phyloP scores from a whole-genome alignment of 805 yeast genomes.

The Barnettozyma sp. region DNA sequence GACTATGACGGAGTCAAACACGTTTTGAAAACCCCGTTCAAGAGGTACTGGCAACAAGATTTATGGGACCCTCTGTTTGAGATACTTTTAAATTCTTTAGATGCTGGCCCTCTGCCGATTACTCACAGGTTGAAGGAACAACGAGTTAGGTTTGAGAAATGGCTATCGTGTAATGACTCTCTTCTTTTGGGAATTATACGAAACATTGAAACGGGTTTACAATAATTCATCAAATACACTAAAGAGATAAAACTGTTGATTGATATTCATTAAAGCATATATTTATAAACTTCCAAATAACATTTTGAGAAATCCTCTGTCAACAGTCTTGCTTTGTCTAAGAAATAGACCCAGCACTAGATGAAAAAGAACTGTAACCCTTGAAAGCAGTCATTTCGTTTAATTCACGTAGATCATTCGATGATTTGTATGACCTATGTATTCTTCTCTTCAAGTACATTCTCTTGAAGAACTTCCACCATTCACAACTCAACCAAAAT shows the following conservation, averaged over 20 bases:
- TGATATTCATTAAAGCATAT: too few relatives aligned
- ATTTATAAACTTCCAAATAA: too few relatives aligned
- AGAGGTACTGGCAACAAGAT: slow-evolving; percentile 69
- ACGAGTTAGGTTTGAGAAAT: slow-evolving; percentile 35
- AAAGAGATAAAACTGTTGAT: too few relatives aligned
- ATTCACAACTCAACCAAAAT: slow-evolving; percentile 55
- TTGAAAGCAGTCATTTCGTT: slow-evolving; percentile 49
- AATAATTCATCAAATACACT: slow-evolving; percentile 5
- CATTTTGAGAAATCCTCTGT: too few relatives aligned
- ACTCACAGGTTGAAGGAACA: slow-evolving; percentile 29
- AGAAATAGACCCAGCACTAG: too few relatives aligned
- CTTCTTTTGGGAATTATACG: slow-evolving; percentile 28
- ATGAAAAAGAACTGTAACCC: slow-evolving; percentile 52
- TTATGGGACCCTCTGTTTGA: slow-evolving; percentile 67
- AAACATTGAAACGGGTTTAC: slow-evolving; percentile 31
- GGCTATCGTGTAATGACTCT: slow-evolving; percentile 26
- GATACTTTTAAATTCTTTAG: slow-evolving; percentile 52
- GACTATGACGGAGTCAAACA: slow-evolving; percentile 27
- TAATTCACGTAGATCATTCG: slow-evolving; percentile 33
- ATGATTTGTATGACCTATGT: too few relatives aligned
- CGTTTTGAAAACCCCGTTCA: slow-evolving; percentile 41
- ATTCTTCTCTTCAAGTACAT: too few relatives aligned
- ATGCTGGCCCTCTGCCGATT: slow-evolving; percentile 34
- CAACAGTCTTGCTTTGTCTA: too few relatives aligned
- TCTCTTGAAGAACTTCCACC: slow-evolving; percentile 64